Percentiles rank a stretch among this genome's conserved stretches.
Conservation (phyloP, 2,329 filamentous ascomycete species). For the Xylaria sp. region DNA sequence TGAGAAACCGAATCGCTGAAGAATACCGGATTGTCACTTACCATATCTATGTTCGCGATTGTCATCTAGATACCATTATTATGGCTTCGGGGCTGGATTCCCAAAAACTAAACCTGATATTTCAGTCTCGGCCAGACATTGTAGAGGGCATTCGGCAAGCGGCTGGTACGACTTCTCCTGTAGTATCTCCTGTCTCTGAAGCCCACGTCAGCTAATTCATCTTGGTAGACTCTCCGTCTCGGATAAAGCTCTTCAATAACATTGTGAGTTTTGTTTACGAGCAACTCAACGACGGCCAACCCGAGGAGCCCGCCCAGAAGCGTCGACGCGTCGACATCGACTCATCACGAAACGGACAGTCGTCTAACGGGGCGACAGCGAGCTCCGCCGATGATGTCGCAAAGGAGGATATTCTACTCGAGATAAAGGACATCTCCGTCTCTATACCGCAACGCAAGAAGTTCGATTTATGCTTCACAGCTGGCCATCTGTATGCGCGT, state of each 20-base stretch:
- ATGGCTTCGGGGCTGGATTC: slow-evolving; percentile 60
- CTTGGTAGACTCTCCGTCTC: slow-evolving; percentile 60
- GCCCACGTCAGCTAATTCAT: not conserved
- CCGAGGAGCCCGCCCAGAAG: slow-evolving; percentile 60
- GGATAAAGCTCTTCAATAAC: slow-evolving; percentile 65
- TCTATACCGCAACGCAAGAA: slow-evolving; percentile 75
- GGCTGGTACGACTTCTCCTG: slow-evolving; percentile 56
- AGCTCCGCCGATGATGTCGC: slow-evolving; percentile 53
- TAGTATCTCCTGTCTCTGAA: not conserved
- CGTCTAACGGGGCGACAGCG: slow-evolving; percentile 38
- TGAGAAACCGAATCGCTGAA: not conserved
- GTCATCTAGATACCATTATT: slow-evolving; percentile 25
- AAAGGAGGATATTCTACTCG: slow-evolving; percentile 64
- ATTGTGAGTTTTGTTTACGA: slow-evolving; percentile 63
- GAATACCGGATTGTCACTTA: not conserved
- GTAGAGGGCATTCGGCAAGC: slow-evolving; percentile 62
- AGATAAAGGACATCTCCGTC: slow-evolving; percentile 74
- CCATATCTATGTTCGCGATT: slow-evolving; percentile 12
- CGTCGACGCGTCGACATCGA: slow-evolving; percentile 62
- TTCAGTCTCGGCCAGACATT: slow-evolving; percentile 66
- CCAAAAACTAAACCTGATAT: slow-evolving; percentile 61
- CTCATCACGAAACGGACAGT: slow-evolving; percentile 43
- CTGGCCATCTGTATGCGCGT: slow-evolving; percentile 67
- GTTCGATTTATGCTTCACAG: slow-evolving; percentile 71
- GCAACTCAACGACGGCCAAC: slow-evolving; percentile 48